These are phyloP conservation scores for Mucuna pruriens DNA, from an alignment of 306 rosid species.

Conservation along the genomic window DNA sequence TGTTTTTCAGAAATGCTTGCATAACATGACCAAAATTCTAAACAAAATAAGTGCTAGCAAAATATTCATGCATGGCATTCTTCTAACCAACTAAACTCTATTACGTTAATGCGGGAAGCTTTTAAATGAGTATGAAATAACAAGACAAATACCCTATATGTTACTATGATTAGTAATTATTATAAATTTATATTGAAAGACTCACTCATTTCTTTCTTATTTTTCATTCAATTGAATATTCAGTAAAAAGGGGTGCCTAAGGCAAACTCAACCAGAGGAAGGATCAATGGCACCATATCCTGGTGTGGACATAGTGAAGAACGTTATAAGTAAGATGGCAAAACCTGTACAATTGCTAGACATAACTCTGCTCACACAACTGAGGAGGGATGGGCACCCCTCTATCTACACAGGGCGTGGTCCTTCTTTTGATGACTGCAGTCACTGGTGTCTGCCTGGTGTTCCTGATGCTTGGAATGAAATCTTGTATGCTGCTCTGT, in stretches of 20 bases:
- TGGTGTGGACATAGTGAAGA: constrained; percentile 61
- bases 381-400: constrained; percentile 80
- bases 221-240: not conserved
- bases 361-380: constrained; percentile 67
- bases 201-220: not conserved
- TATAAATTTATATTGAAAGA: not conserved
- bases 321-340: constrained; percentile 41
- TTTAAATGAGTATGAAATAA: not conserved
- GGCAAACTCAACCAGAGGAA: constrained; percentile 47
- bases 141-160: not conserved
- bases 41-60: not conserved
- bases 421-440: constrained; percentile 53
- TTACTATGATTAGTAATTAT: not conserved
- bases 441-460: constrained; percentile 81
- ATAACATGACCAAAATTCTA: not conserved
- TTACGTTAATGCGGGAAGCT: too few relatives aligned
- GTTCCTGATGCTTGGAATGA: constrained; percentile 86
- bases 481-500: constrained; percentile 56
- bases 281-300: constrained; percentile 42
- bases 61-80: not conserved
- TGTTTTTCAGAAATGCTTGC: not conserved
- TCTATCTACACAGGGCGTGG: constrained; percentile 58
- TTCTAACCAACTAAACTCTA: not conserved
- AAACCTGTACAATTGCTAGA: constrained; percentile 56
- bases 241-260: constrained; percentile 41